Evolutionary conservation across 139 green algal genomes (phyloP), one percentile per base, ranked within the genome.

Genomic region (Pleodorina starrii): DNA sequence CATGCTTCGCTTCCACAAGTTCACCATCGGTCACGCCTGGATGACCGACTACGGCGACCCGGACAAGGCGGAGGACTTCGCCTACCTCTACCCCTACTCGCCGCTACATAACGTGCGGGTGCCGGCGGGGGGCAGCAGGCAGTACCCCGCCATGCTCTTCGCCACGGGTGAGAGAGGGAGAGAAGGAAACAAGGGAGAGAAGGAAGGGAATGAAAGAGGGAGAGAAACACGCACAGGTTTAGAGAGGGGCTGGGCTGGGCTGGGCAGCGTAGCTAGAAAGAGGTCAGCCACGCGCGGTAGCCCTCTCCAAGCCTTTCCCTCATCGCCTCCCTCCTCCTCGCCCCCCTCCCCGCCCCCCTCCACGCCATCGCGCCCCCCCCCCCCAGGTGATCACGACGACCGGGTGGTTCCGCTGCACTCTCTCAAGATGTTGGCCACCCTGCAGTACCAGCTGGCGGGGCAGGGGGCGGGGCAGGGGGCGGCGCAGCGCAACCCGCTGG

Each of bases 1-100:
- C 95, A 98, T 99, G 96, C 94, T 99, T 44, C 93, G 97, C n/a
- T 99, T 99, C 93, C 95, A 98, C 92, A 96, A 95, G 88, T 99
- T 99, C 94, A 99, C 97, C 1, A 97, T 99, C 27, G 97, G 96
- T 9, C 95, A 97, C 84, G 96, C 96, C 4, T 98, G 96, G 96
- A 80, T 69, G 1, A 95, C 89, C 4, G 97, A 99, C 91, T 99
- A 97, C 90, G 97, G 97, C n/a, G 76, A 94, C 91, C 92, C 96
- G 5, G 96, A 97, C 90, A 90, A 94, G 1, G 59, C 75, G 14
- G 91, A 93, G 0, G 76, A 80, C 46, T 98, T 98, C 69, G 29
- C 90, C 1, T 97, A 88, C 78, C 86, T 99, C 29, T 79, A 94
- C 23, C 87, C 86, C 4, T 98, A 97, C 92, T 97, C 92, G 17